A percentile compares a stretch with the other conserved stretches of the same genome.
These are phyloP conservation scores for Boletus pseudo-olivaceus DNA, from an alignment of 768 basidiomycete species.

Conservation along the genomic window DNA sequence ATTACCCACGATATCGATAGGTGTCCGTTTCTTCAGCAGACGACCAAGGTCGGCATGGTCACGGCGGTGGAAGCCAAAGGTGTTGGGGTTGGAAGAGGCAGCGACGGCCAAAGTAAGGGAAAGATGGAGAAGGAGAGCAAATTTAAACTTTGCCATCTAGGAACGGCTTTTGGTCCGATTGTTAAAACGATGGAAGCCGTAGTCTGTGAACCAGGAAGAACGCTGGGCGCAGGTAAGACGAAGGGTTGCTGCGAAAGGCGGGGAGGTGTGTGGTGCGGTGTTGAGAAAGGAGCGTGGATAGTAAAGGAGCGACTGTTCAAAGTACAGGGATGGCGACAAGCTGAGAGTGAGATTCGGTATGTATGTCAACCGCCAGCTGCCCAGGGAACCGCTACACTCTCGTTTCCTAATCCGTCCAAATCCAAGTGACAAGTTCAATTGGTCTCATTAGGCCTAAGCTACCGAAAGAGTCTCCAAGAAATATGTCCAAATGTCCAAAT, in stretches of 20 bases:
- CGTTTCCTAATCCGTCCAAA: conserved; percentile 17
- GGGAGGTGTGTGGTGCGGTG: neutral
- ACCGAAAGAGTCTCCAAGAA: conserved; percentile 7
- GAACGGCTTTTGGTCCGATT: conserved; percentile 5
- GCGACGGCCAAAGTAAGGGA: conserved; percentile 51
- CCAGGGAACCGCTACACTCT: conserved; percentile 7
- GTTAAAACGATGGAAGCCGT: neutral
- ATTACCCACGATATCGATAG: conserved; percentile 12
- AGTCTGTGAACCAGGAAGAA: neutral
- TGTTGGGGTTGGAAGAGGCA: conserved; percentile 45
- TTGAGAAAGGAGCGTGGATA: conserved; percentile 13
- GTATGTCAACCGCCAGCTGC: conserved; percentile 19
- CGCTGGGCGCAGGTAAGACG: neutral
- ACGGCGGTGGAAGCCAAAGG: conserved; percentile 42
- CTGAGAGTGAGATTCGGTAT: neutral
- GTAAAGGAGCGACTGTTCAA: conserved; percentile 18
- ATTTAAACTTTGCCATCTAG: conserved; percentile 51
- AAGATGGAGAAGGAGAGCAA: conserved; percentile 64
- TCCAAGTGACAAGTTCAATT: neutral
- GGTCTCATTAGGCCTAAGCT: neutral
- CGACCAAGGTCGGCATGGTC: conserved; percentile 60
- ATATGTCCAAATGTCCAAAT: conserved; percentile 1
- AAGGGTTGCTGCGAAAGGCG: neutral
- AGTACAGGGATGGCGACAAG: neutral
- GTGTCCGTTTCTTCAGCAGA: conserved; percentile 63